Base-by-base conservation (phyloP, 495 filamentous ascomycete genomes). In the Filosporella fistucella region DNA sequence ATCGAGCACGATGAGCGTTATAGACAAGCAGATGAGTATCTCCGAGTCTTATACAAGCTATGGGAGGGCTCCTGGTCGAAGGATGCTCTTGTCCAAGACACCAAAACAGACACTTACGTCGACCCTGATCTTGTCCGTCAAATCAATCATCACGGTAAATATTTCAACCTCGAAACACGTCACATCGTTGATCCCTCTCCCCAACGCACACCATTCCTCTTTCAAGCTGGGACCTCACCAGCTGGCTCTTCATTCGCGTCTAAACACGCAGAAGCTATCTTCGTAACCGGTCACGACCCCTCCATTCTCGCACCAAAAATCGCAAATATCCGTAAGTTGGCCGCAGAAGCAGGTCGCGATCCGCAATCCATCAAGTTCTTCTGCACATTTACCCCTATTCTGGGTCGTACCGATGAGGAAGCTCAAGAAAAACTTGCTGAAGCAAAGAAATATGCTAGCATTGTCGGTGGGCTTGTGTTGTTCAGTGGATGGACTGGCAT, bases 31-130 rank as follows among this genome's bases (percentile, higher is more conserved):
- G 78, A 84, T 46, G 84, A 88, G 58, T 88, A 86, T 60, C 63
- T 86, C 48, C 67, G 72, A 32, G 79, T 86, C 5, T 71, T 84
- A 45, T 86, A 86, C 69, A 85, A 85, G 55, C 74, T 88, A 2
- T 77, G 76, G 63, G 76, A 86, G 52, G 80, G 78, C 14, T 85
- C 80, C 9, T 86, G 82, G 82, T 70, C 80, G 5, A 72, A 78
- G 45, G 83, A 86, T 49, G 81, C 84, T 32, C 76, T 86, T 0
- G 60, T 74, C 17, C 71, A 73, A 4, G 75, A 86, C 50, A 70
- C 71, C 32, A 57, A 72, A 41, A 63, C 59, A 10, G 75, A 75
- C 2, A 64, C 82, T 47, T 84, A 82, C 65, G 77, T 76, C 3
- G 72, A 80, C 20, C 81, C 82, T 2, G 55, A 68, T 2, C 67